phyloP scores from a whole-genome alignment of 257 asterid species.

The Avicennia marina region DNA sequence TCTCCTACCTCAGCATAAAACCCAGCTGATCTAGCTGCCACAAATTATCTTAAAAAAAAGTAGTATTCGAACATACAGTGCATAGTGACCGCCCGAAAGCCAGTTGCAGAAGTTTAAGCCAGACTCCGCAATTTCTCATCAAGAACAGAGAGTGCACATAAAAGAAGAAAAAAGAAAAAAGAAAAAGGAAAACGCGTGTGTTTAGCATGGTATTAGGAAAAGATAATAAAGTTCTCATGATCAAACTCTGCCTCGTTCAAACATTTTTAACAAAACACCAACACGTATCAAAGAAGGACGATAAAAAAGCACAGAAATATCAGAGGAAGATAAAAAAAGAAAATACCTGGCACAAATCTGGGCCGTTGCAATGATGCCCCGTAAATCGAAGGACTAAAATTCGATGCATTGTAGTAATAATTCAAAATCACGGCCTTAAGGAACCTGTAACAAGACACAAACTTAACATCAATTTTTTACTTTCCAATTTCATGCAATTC shows the following conservation, averaged over 20 bases:
- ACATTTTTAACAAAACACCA: background rate
- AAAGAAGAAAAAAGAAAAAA: no score
- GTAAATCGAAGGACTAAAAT: conserved; percentile 60
- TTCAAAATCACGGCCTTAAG: conserved; percentile 57
- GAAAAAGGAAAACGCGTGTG: no score
- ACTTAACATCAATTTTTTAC: background rate
- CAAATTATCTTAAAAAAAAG: background rate
- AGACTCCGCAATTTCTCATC: background rate
- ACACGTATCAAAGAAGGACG: no score
- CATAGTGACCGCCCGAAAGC: background rate
- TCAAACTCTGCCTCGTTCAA: no score
- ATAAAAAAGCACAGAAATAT: background rate
- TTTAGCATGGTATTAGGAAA: no score
- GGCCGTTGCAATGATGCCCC: conserved; percentile 89
- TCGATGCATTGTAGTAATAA: conserved; percentile 56
- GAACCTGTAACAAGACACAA: conserved; percentile 33
- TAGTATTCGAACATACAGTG: background rate
- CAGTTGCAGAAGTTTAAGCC: background rate
- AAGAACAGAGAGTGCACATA: background rate
- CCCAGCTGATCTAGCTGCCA: background rate
- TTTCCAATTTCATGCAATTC: background rate
- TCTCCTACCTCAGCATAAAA: background rate
- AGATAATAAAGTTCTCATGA: no score
- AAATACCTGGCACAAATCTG: conserved; percentile 74
- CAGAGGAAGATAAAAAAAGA: background rate